Conservation (phyloP, 768 basidiomycete genomes). For the Gloeophyllum trabeum region DNA sequence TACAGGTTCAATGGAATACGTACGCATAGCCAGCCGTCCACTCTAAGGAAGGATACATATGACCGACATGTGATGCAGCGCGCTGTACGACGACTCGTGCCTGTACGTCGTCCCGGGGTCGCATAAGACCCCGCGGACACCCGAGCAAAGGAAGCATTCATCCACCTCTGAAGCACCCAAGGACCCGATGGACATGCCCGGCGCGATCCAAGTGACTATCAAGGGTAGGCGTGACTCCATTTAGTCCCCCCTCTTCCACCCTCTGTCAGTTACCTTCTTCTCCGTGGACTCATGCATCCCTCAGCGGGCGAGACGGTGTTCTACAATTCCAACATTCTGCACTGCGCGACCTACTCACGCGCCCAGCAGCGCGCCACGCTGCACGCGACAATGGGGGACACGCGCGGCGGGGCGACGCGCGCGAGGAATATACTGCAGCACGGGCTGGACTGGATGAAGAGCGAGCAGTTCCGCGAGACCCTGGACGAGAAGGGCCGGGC, state of each 20-base stretch:
- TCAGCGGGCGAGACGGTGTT: constrained; percentile 68
- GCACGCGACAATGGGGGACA: constrained; percentile 58
- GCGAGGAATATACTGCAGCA: constrained; percentile 72
- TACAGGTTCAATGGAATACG: constrained; percentile 80
- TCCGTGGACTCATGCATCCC: not conserved
- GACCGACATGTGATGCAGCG: no score
- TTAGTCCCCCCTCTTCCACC: not conserved
- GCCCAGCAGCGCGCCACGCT: constrained; percentile 46
- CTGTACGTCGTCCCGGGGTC: constrained; percentile 64
- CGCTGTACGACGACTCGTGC: constrained; percentile 57
- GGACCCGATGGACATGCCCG: constrained; percentile 63
- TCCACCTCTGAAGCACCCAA: constrained; percentile 34
- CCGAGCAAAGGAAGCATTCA: constrained; percentile 47
- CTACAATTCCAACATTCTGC: constrained; percentile 72
- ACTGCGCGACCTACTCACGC: constrained; percentile 55
- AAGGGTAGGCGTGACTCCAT: constrained; percentile 30
- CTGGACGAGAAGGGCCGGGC: constrained; percentile 32
- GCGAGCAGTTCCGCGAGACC: constrained; percentile 29
- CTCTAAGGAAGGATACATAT: not conserved
- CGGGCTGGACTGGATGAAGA: constrained; percentile 60
- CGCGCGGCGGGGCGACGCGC: constrained; percentile 46
- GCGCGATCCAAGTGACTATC: constrained; percentile 40
- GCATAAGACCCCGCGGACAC: constrained; percentile 45
- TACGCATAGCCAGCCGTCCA: no score
- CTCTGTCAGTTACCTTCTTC: not conserved